Percentiles rank a stretch among this genome's conserved stretches.
Evolutionary conservation across 176 grass and related monocot genomes (phyloP).

Genomic region (Oryza meyeriana): DNA sequence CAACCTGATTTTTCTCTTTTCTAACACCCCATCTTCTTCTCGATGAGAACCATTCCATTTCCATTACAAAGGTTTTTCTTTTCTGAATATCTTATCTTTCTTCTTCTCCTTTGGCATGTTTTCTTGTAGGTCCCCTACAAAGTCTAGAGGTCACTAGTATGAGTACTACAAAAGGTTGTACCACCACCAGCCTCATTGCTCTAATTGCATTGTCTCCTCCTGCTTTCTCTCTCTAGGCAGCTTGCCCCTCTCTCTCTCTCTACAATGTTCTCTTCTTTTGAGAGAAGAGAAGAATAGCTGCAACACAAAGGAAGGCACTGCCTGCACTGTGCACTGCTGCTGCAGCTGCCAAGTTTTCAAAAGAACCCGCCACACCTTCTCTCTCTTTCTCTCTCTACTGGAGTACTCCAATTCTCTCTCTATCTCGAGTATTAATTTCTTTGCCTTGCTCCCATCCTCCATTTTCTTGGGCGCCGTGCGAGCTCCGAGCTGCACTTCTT

Average conservation of each 20-base stretch:
- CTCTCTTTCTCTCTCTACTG: not conserved
- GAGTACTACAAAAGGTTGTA: constrained; percentile 31
- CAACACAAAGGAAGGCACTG: constrained; percentile 45
- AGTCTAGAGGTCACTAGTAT: not conserved
- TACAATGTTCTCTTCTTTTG: constrained; percentile 63
- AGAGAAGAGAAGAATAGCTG: constrained; percentile 63
- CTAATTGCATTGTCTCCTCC: not conserved
- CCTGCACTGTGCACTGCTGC: not conserved
- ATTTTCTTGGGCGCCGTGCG: constrained; percentile 39
- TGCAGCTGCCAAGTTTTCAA: constrained; percentile 34
- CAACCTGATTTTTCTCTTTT: constrained; percentile 1
- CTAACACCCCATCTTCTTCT: too few species aligned
- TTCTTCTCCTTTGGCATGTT: not conserved
- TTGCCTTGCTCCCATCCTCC: constrained; percentile 23
- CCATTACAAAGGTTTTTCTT: constrained; percentile 10
- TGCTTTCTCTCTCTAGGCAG: not conserved
- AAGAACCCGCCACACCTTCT: constrained; percentile 63
- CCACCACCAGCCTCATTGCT: not conserved
- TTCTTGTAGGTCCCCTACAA: not conserved
- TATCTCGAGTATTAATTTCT: constrained; percentile 27
- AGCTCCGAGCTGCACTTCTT: constrained; percentile 26
- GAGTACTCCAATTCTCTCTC: not conserved
- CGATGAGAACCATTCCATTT: constrained; percentile 39
- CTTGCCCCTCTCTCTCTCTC: not conserved
- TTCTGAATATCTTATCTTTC: not conserved